Conservation (phyloP, 768 basidiomycete species). For the Hericium coralloides region DNA sequence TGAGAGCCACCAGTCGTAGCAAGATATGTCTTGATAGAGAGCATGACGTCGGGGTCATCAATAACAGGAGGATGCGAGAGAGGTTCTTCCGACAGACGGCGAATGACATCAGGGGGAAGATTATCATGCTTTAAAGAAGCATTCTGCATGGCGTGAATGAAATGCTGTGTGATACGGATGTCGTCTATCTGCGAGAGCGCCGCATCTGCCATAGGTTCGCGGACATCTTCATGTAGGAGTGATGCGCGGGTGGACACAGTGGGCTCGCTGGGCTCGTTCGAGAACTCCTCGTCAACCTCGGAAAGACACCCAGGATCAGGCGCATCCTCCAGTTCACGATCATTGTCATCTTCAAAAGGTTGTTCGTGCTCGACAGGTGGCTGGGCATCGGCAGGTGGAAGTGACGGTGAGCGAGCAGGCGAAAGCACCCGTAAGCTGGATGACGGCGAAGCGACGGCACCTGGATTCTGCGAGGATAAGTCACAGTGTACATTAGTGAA, state of each 20-base stretch:
- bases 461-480: no score
- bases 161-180: background rate
- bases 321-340: no score
- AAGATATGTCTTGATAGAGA: constrained; percentile 4
- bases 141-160: background rate
- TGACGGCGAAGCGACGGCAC: no score
- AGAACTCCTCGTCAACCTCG: background rate
- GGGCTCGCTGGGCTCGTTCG: background rate
- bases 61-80: background rate
- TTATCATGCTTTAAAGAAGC: background rate
- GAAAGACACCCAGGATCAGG: background rate
- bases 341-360: no score
- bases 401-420: no score
- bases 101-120: background rate
- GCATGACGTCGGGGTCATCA: background rate
- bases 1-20: constrained; percentile 1
- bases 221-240: background rate
- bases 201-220: background rate
- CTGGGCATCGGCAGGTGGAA: no score
- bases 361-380: no score
- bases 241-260: background rate
- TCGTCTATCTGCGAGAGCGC: background rate
- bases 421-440: no score
- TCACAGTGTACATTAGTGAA: no score
- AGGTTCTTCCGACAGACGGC: constrained; percentile 1